Evolutionary conservation across 2,329 filamentous ascomycete genomes (phyloP), one percentile per base, ranked within the genome.

Genomic region (Pseudogymnoascus sp.): DNA sequence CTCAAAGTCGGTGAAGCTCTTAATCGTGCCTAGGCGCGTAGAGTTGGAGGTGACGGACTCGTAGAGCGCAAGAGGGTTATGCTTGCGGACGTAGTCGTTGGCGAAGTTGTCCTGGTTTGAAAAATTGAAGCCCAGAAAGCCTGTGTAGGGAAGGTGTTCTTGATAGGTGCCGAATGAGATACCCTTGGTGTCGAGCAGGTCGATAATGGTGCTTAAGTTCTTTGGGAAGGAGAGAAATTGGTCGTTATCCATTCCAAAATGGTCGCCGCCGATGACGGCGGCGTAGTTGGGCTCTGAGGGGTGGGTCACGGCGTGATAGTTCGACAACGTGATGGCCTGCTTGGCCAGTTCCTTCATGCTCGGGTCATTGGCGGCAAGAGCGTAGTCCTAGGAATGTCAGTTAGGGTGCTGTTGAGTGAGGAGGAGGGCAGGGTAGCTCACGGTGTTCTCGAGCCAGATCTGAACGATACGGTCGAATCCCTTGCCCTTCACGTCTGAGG

Each of bases 81-180:
- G 85, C 73, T 88, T 88, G 62, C 85, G 80, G 33, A 87, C 84
- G 68, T 88, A 88, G 72, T 82, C 80, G 64, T 86, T 83, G 25
- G 79, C 77, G 3, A 77, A 77, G 0, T 78, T 84, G 65, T 80
- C 69, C 63, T 80, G 80, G 66, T 85, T 84, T 22, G 79, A 77
- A 67, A 76, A 84, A 42, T 79, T 75, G 61, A 60, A 64, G 23
- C 77, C 79, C 64, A 79, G 72, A 64, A 79, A 81, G 1, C 79
- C 79, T 5, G 76, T 71, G 67, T 77, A 81, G 0, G 79, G 78
- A 75, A 78, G 79, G 69, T 81, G 79, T 72, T 85, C 78, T 70
- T 84, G 77, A 69, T 83, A 83, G 64, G 79, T 74, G 22, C 77
- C 80, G 79, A 79, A 83, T 64, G 76, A 76, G 49, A 83, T 75